Conservation (phyloP, 2,329 filamentous ascomycete genomes). For the Dactylellina drechsleri region DNA sequence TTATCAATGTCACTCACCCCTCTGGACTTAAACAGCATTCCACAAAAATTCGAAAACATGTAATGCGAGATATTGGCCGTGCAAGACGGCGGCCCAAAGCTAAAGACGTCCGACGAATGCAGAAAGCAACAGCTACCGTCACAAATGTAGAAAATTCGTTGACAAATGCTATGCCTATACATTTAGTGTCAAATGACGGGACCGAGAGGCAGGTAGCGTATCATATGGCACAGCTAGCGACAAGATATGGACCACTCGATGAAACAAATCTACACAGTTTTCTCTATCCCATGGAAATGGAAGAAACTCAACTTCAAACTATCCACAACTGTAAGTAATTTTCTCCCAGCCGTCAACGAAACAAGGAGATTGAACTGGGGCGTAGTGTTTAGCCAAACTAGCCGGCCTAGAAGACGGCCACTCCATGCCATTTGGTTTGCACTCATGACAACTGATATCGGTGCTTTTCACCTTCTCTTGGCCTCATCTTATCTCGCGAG, state of each 20-base stretch:
- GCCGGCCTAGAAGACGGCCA: slow-evolving; percentile 17
- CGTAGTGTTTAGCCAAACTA: slow-evolving; percentile 21
- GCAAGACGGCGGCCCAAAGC: slow-evolving; percentile 24
- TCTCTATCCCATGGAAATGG: slow-evolving; percentile 30
- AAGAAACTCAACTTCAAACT: slow-evolving; percentile 20
- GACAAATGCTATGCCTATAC: slow-evolving; percentile 9
- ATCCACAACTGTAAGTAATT: slow-evolving; percentile 20
- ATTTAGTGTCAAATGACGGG: slow-evolving; percentile 9
- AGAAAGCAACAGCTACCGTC: not conserved
- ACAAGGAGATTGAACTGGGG: slow-evolving; percentile 1
- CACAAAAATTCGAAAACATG: slow-evolving; percentile 33
- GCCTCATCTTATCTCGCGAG: slow-evolving; percentile 16
- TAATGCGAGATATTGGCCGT: slow-evolving; percentile 27
- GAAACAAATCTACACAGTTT: slow-evolving; percentile 26
- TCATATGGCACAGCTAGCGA: slow-evolving; percentile 9
- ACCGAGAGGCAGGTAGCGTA: slow-evolving; percentile 11
- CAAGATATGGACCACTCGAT: slow-evolving; percentile 22
- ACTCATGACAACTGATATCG: slow-evolving; percentile 27
- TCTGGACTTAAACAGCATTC: slow-evolving; percentile 25
- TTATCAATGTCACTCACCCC: slow-evolving; percentile 30
- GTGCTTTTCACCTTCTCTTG: slow-evolving; percentile 24
- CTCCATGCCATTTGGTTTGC: slow-evolving; percentile 24
- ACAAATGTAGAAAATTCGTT: not conserved
- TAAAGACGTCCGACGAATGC: slow-evolving; percentile 2
- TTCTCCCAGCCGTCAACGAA: slow-evolving; percentile 9